phyloP scores from a whole-genome alignment of 805 yeast species.

The Wickerhamiella spandovensis region DNA sequence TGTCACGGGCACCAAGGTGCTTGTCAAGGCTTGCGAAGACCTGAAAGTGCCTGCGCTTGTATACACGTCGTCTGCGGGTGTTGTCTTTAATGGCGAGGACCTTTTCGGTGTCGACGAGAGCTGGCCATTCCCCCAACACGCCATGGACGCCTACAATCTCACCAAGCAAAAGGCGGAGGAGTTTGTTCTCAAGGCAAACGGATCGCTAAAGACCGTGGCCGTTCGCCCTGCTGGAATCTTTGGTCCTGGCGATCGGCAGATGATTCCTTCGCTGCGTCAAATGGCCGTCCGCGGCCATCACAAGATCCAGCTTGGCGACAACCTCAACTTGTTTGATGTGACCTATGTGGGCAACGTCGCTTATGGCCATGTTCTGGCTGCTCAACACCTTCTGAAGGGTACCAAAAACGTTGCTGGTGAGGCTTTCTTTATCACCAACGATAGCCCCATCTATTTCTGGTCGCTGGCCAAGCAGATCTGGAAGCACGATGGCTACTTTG shows the following conservation, averaged over 20 bases:
- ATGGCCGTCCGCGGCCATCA: slow-evolving; percentile 79
- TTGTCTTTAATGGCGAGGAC: slow-evolving; percentile 90
- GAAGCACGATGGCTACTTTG: slow-evolving; percentile 89
- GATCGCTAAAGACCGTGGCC: slow-evolving; percentile 61
- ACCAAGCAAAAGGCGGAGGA: slow-evolving; percentile 88
- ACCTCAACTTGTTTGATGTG: slow-evolving; percentile 89
- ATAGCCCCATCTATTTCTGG: slow-evolving; percentile 93
- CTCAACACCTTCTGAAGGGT: slow-evolving; percentile 47
- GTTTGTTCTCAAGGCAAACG: slow-evolving; percentile 62
- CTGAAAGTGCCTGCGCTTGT: slow-evolving; percentile 52
- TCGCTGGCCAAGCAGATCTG: slow-evolving; percentile 91
- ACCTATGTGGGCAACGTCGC: slow-evolving; percentile 98
- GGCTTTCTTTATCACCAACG: slow-evolving; percentile 82
- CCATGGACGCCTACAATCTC: slow-evolving; percentile 94
- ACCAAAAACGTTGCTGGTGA: slow-evolving; percentile 58
- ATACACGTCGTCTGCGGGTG: slow-evolving; percentile 96
- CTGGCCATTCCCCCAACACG: slow-evolving; percentile 81
- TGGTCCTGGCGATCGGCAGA: slow-evolving; percentile 97
- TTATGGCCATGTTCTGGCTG: slow-evolving; percentile 89
- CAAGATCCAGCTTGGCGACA: slow-evolving; percentile 87
- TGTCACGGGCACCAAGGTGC: slow-evolving; percentile 72
- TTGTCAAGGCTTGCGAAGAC: slow-evolving; percentile 48
- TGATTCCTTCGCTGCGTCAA: slow-evolving; percentile 80
- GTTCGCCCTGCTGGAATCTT: slow-evolving; percentile 95
- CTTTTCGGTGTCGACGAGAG: slow-evolving; percentile 84